phyloP scores from a whole-genome alignment of 768 basidiomycete species.

The Xerocomellus dryophilus region DNA sequence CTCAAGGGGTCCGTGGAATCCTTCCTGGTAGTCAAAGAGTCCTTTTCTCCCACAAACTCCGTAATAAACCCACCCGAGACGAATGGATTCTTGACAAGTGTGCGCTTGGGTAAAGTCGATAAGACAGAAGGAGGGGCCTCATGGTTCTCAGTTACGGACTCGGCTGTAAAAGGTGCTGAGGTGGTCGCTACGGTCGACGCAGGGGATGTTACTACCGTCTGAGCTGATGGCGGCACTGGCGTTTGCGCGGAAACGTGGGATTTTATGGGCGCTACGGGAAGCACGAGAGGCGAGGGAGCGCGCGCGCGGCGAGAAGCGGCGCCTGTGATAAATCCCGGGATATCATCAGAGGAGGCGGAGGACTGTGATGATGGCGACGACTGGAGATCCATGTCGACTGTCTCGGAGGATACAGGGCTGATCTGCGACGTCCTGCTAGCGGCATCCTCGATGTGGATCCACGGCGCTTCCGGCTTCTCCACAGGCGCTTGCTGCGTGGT shows the following conservation, averaged over 20 bases:
- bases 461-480: constrained; percentile 16
- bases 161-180: constrained; percentile 7
- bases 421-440: constrained; percentile 28
- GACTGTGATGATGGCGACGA: constrained; percentile 31
- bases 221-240: constrained; percentile 11
- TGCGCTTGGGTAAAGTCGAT: constrained; percentile 14
- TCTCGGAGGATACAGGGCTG: constrained; percentile 34
- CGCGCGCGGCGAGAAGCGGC: constrained; percentile 27
- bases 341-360: constrained; percentile 26
- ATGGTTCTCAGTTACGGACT: constrained; percentile 10
- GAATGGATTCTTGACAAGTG: constrained; percentile 40
- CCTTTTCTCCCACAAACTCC: constrained; percentile 38
- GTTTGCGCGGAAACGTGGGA: constrained; percentile 10
- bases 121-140: constrained; percentile 2
- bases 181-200: constrained; percentile 12
- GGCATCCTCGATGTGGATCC: constrained; percentile 24
- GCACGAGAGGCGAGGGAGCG: constrained; percentile 24
- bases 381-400: constrained; percentile 35
- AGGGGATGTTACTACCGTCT: constrained; percentile 19
- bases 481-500: constrained; percentile 16
- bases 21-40: constrained; percentile 21
- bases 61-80: constrained; percentile 50
- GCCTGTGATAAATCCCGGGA: constrained; percentile 34
- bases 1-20: constrained; percentile 17
- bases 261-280: constrained; percentile 17